Conservation (phyloP, 1,284 basidiomycete species). For the Hypsizygus ulmarius region DNA sequence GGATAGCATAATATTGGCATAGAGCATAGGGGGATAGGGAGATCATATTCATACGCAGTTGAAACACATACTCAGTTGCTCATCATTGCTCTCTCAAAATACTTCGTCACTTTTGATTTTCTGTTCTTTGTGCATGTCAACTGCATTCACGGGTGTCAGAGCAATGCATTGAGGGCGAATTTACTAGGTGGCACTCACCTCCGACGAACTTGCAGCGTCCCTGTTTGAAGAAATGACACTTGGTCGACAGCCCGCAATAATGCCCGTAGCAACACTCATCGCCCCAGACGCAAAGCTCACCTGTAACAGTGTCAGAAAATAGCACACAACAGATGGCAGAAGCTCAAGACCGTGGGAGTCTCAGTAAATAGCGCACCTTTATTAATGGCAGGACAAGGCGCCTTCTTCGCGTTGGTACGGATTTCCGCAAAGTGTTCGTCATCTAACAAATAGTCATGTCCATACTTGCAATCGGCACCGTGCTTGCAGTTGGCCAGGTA, state of each 20-base stretch:
- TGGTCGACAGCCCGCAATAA: slow-evolving; percentile 45
- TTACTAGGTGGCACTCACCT: slow-evolving; percentile 35
- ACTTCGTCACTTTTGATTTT: slow-evolving; percentile 17
- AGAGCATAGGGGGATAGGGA: slow-evolving; percentile 2
- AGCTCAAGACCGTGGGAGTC: background rate
- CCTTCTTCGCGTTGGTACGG: slow-evolving; percentile 52
- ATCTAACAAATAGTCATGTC: slow-evolving; percentile 54
- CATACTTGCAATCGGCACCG: slow-evolving; percentile 53
- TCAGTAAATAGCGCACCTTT: slow-evolving; percentile 36
- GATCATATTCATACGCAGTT: background rate
- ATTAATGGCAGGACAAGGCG: slow-evolving; percentile 55
- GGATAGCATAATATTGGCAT: background rate
- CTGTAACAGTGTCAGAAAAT: slow-evolving; percentile 28
- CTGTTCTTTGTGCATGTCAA: slow-evolving; percentile 43
- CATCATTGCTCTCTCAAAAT: slow-evolving; percentile 4
- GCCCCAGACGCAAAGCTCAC: slow-evolving; percentile 52
- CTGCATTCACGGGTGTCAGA: slow-evolving; percentile 19
- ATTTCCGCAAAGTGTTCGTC: slow-evolving; percentile 51
- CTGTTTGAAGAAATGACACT: slow-evolving; percentile 51
- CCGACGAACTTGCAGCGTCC: slow-evolving; percentile 59
- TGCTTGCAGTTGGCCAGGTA: slow-evolving; percentile 58
- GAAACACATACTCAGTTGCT: background rate
- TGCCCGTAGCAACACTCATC: slow-evolving; percentile 63
- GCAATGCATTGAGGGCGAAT: slow-evolving; percentile 12
- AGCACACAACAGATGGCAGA: background rate